phyloP scores from a whole-genome alignment of 257 asterid genomes.

The Solanum habrochaites region DNA sequence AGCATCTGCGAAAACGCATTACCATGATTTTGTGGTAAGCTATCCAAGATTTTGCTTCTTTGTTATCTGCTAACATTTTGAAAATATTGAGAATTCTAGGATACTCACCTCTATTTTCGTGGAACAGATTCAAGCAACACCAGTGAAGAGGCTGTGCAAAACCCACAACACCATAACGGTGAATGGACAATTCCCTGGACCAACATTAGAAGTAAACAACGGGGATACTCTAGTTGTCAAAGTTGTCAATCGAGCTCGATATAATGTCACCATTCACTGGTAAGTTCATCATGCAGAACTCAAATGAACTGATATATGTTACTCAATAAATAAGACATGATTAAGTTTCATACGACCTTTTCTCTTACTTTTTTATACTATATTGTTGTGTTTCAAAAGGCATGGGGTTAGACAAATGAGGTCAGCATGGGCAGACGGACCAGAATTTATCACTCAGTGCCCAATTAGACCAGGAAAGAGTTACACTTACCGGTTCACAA shows the following conservation, averaged over 20 bases:
- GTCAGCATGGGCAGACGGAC: constrained; percentile 84
- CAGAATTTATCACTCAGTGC: constrained; percentile 75
- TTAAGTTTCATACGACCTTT: background rate
- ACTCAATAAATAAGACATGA: background rate
- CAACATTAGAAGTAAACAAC: constrained; percentile 56
- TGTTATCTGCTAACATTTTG: background rate
- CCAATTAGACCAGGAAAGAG: constrained; percentile 74
- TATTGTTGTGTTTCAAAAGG: constrained; percentile 22
- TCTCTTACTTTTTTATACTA: background rate
- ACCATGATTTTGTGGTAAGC: constrained; percentile 64
- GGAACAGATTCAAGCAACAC: constrained; percentile 60
- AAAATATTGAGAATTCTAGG: background rate
- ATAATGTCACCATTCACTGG: constrained; percentile 81
- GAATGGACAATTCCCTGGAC: constrained; percentile 76
- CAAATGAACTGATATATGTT: background rate
- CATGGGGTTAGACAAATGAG: constrained; percentile 76
- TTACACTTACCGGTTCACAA: constrained; percentile 61
- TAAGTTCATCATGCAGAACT: constrained; percentile 2
- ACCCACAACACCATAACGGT: constrained; percentile 54
- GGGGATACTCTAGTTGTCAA: constrained; percentile 69
- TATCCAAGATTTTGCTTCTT: background rate
- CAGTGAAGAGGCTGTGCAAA: constrained; percentile 91
- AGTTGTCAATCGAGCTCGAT: constrained; percentile 53
- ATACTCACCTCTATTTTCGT: background rate
- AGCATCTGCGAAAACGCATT: constrained; percentile 38